Evolutionary conservation across 2,329 filamentous ascomycete species (phyloP), one percentile per base, ranked within the genome.

Genomic region (Fusarium sp.): DNA sequence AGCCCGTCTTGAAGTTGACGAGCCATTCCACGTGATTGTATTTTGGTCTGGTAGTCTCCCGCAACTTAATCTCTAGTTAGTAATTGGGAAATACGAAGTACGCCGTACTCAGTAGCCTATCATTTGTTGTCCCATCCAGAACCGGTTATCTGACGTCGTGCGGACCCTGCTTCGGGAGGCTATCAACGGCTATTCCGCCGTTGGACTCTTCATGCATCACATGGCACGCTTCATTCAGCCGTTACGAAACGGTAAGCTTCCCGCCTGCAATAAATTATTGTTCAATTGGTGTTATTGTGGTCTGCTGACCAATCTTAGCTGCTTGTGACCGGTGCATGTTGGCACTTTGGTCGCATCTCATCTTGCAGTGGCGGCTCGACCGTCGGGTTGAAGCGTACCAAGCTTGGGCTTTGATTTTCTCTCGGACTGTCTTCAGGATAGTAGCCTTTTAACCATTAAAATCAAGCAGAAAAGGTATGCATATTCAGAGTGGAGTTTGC

Each of bases 281-380:
- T 8, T 23, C 28, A 35, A 29, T 18, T 20, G 38, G 15, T 24
- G 18, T 49, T n/a, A 3, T 23, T 29, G 28, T 48, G 33, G 5
- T 35, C 38, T 43, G 44, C 24, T 41, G 39, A 28, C 21, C 37
- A 57, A 53, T 31, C 18, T 31, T 58, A 18, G n/a, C 20, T 29
- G 28, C 26, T 24, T 24, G 13, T 44, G 50, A 16, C 24, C 16
- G 18, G 31, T 42, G 12, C 15, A 18, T 15, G 35, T 39, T 62
- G 50, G 43, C 37, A 31, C 29, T 48, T 42, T 6, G n/a, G n/a
- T 31, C 23, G 38, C 39, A 57, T 38, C 43, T 54, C 38, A 43
- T 31, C 38, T 55, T 33, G 52, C 49, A 56, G 49, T 57, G 60
- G 63, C 59, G 60, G 63, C 56, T 57, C 57, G 54, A 57, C 43